Base-by-base conservation (phyloP, 352 stramenopile genomes). In the Phytophthora pisi region DNA sequence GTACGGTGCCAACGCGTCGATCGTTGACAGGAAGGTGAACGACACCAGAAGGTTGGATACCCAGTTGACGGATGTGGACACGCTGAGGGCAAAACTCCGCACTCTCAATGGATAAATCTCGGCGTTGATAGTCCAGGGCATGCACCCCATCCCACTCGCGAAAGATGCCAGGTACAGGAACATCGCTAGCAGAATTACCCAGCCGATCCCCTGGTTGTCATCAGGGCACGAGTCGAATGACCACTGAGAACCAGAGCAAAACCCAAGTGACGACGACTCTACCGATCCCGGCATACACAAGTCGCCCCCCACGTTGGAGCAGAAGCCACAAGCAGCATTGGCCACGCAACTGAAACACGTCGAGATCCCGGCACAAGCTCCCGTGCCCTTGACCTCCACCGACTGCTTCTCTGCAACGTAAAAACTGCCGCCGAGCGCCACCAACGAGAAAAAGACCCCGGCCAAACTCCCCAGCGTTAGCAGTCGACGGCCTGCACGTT, bases 61-160 rank as follows among this genome's bases (percentile, higher is more conserved):
- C 95, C 96, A 98, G 71, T 98, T 98, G 13, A 96, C 87, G 2
- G 89, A 89, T 15, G 96, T 98, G 4, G 92, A 86, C 7, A 91
- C 66, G 55, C 88, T 96, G 2, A 97, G 84, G 7, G 86, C 90
- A 18, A 96, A 81, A 30, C 88, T 97, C 36, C 96, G 92, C 18
- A 91, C 86, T 34, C 88, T 78, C 7, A 97, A 75, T 6, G 92
- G 91, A 71, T 97, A 99, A 66, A 98, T 98, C 75, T 99, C 96
- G 30, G 89, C 87, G 69, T 98, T 98, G 62, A 99, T 95, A 0
- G 92, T 98, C 95, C 95, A 99, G 0, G 96, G 94, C 77, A 98
- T 91, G 30, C 79, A 89, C 5, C 88, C 87, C 84, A 95, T 93
- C 57, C 84, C 87, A 49, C 79, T 89, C 13, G 84, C 87, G 58